A percentile compares a stretch with the other conserved stretches of the same genome.
These are phyloP conservation scores for Deakozyma indianensis DNA, from an alignment of 805 yeast species.

Conservation along the genomic window DNA sequence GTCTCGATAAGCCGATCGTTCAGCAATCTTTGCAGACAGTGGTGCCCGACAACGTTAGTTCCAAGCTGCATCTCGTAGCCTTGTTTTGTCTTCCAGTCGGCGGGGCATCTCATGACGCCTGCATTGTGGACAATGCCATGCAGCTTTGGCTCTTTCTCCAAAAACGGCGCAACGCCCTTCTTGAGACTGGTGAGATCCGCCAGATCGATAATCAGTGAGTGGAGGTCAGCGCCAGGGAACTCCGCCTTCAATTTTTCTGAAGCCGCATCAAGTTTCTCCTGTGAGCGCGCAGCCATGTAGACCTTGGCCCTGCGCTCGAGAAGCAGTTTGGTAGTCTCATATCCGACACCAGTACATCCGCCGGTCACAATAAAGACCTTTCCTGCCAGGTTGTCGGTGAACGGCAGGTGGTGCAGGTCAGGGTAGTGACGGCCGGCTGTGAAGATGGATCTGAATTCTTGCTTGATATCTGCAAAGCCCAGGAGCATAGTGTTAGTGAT, in stretches of 20 bases:
- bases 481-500: too few relatives aligned
- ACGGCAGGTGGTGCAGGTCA: neutral
- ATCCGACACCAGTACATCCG: slow-evolving; percentile 23
- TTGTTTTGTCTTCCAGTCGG: slow-evolving; percentile 24
- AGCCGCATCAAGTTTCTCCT: slow-evolving; percentile 18
- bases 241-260: slow-evolving; percentile 12
- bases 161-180: slow-evolving; percentile 22
- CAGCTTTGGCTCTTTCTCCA: slow-evolving; percentile 13
- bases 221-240: slow-evolving; percentile 12
- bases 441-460: neutral
- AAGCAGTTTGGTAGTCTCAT: slow-evolving; percentile 21
- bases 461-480: neutral
- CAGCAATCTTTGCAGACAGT: slow-evolving; percentile 22
- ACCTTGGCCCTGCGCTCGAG: slow-evolving; percentile 21
- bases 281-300: slow-evolving; percentile 22
- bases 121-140: slow-evolving; percentile 16
- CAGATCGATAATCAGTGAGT: slow-evolving; percentile 11
- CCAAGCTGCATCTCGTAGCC: slow-evolving; percentile 33
- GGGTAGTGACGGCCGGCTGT: neutral
- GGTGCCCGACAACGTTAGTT: slow-evolving; percentile 31
- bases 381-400: slow-evolving; percentile 17
- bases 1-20: slow-evolving; percentile 22
- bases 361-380: slow-evolving; percentile 22
- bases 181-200: slow-evolving; percentile 28
- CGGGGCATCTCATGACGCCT: slow-evolving; percentile 18